phyloP scores from a whole-genome alignment of 164 flowering plant species.

The Buxus sempervirens region DNA sequence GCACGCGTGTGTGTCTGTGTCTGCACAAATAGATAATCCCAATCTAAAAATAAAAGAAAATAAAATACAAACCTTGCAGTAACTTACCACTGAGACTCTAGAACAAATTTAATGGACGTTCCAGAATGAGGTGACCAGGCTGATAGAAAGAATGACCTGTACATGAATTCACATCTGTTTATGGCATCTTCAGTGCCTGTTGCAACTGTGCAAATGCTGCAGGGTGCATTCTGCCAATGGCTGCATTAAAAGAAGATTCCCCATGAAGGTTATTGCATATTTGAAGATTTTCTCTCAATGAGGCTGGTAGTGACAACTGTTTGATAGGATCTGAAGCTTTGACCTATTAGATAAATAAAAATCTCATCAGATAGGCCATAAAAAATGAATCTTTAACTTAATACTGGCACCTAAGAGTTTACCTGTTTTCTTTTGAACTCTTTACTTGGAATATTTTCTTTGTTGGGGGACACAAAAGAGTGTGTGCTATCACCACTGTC shows the following conservation, averaged over 20 bases:
- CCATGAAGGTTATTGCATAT: conserved; percentile 89
- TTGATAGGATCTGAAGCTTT: conserved; percentile 78
- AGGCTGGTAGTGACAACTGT: conserved; percentile 63
- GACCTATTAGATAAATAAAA: conserved; percentile 39
- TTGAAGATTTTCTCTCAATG: conserved; percentile 80
- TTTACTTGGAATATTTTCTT: conserved; percentile 49
- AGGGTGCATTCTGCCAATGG: conserved; percentile 83
- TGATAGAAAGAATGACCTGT: background rate
- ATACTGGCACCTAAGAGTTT: background rate
- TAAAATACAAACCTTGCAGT: background rate
- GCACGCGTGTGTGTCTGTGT: too few species aligned
- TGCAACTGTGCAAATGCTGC: conserved; percentile 70
- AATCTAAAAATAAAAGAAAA: too few species aligned
- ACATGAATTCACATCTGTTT: background rate
- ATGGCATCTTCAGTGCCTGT: conserved; percentile 76
- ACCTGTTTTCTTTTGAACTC: conserved; percentile 85
- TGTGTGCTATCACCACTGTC: conserved; percentile 57
- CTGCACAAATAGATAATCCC: too few species aligned
- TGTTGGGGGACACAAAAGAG: conserved; percentile 34
- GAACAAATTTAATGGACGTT: background rate
- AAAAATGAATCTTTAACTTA: background rate
- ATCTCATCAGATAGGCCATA: conserved; percentile 10
- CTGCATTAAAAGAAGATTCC: conserved; percentile 67
- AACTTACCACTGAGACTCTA: background rate
- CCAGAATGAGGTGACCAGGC: background rate